These are phyloP conservation scores for Daedaleopsis nitida DNA, from an alignment of 768 basidiomycete genomes.

Conservation along the genomic window DNA sequence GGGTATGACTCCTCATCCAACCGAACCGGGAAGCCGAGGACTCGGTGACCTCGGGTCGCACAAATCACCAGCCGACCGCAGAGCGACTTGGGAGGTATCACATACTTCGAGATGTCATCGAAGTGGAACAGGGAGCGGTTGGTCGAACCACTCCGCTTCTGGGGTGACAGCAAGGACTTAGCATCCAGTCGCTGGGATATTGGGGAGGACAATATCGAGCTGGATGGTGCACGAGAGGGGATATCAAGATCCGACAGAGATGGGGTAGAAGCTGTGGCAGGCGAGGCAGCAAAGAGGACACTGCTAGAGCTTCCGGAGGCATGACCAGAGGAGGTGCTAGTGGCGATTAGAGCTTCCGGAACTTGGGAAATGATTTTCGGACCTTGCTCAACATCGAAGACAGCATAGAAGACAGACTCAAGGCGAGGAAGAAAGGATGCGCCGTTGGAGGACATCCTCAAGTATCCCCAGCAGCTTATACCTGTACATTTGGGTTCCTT, in stretches of 20 bases:
- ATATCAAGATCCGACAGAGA: conserved; percentile 32
- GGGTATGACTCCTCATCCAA: conserved; percentile 66
- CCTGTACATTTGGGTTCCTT: background rate
- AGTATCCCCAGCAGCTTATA: background rate
- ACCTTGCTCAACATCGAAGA: conserved; percentile 84
- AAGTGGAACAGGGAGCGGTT: conserved; percentile 79
- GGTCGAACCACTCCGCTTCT: conserved; percentile 32
- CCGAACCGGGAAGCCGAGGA: conserved; percentile 91
- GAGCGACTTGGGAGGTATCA: conserved; percentile 84
- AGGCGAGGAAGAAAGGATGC: conserved; percentile 80
- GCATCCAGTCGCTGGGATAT: conserved; percentile 45
- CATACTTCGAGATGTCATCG: conserved; percentile 88
- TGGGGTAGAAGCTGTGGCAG: conserved; percentile 31
- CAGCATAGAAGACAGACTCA: conserved; percentile 91
- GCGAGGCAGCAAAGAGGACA: conserved; percentile 36
- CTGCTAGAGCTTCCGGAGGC: conserved; percentile 15
- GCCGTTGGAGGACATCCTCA: conserved; percentile 44
- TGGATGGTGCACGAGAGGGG: conserved; percentile 52
- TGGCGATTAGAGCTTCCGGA: conserved; percentile 84
- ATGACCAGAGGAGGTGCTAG: conserved; percentile 22
- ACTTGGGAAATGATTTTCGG: conserved; percentile 93
- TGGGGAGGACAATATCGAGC: conserved; percentile 51
- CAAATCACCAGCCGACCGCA: conserved; percentile 90
- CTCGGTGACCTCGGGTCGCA: conserved; percentile 76
- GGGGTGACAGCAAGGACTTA: conserved; percentile 36